These are phyloP conservation scores for Pyrus betulifolia DNA, from an alignment of 306 rosid genomes.

Conservation along the genomic window DNA sequence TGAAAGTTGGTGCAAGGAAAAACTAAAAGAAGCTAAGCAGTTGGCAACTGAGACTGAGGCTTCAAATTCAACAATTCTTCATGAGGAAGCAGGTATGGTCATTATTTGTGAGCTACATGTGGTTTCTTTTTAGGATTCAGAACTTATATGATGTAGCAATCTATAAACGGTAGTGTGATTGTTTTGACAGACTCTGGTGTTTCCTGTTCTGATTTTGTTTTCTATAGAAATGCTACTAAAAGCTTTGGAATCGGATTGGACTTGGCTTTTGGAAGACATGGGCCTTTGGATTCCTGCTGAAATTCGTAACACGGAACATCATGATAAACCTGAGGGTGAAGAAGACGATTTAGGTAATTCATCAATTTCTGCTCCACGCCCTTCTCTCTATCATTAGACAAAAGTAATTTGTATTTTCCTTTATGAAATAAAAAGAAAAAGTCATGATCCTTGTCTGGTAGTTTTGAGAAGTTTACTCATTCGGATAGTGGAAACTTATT, in stretches of 20 bases:
- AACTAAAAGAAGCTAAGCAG: conserved; percentile 48
- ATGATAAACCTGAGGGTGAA: conserved; percentile 67
- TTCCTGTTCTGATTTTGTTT: conserved; percentile 11
- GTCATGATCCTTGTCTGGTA: conserved; percentile 2
- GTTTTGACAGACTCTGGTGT: background rate
- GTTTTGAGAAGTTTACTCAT: conserved; percentile 6
- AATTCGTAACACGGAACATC: conserved; percentile 45
- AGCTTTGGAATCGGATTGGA: conserved; percentile 81
- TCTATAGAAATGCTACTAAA: conserved; percentile 50
- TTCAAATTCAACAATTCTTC: conserved; percentile 37
- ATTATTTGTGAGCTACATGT: background rate
- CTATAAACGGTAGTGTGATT: background rate
- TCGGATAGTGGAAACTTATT: conserved; percentile 9
- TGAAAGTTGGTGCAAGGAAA: conserved; percentile 81
- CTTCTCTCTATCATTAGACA: background rate
- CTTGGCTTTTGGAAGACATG: conserved; percentile 55
- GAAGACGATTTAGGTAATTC: conserved; percentile 49
- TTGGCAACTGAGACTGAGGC: conserved; percentile 17
- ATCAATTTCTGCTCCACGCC: background rate
- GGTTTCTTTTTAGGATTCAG: background rate
- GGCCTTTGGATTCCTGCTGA: conserved; percentile 84
- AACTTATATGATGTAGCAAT: background rate
- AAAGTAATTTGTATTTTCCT: background rate
- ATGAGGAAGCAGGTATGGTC: conserved; percentile 63
- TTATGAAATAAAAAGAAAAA: background rate